Evolutionary conservation across 805 yeast genomes (phyloP), one percentile per base, ranked within the genome.

Genomic region (Myxozyma neotropica): DNA sequence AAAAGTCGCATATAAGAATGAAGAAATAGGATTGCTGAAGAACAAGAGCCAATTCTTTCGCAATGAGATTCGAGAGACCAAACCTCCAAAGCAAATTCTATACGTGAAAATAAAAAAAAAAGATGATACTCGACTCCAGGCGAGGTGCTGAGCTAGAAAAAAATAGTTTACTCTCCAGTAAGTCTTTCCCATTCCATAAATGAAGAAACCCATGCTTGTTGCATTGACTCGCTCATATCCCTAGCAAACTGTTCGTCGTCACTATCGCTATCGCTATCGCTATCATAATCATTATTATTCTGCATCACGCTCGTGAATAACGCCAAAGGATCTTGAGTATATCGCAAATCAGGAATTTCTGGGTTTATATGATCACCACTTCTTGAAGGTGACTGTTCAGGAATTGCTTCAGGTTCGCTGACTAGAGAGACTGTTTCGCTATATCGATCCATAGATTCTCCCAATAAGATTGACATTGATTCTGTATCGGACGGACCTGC

Each of bases 191-290:
- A 62, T 31, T 62, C 66, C 44, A 62, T 45, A 36, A 62, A 59
- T 7, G 66, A 62, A 15, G 66, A 62, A 3, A 58, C 61, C 66
- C 66, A 62, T 0, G 61, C 62, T 29, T 59, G 65, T 15, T 62
- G 53, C 65, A 61, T 58, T 12, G 65, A 58, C 26, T 57, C 58
- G 7, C 54, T 50, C 61, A 61, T 58, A 6, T 58, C 59, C 26
- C 53, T 49, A 8, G 62, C 61, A 50, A 61, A 57, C 23, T 53
- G 59, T 33, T 53, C 57, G 26, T 57, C 59, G 26, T 55, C 55
- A 43, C 55, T 50, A 24, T 55, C 55, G 27, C 55, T 50, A 23
- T 52, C 57, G 19, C 43, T 39, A n/a, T 48, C 57, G 27, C 15
- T 26, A 17, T 45, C 55, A 36, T 47, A 38, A 17, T 23, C 23